Conservation (phyloP, 2,329 filamentous ascomycete species). For the Fusarium duplospermum region DNA sequence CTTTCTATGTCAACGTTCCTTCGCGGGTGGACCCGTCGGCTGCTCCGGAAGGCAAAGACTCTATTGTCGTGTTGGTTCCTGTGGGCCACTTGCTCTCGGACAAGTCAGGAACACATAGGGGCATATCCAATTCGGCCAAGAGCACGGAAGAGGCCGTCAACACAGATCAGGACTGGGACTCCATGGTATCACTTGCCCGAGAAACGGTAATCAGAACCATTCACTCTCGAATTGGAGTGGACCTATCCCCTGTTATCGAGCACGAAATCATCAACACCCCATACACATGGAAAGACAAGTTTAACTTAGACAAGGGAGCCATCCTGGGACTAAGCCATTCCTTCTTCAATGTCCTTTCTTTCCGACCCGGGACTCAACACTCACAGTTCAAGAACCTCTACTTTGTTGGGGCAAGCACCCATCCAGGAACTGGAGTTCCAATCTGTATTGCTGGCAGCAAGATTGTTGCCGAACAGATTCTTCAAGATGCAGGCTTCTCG, state of each 20-base stretch:
- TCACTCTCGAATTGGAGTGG: conserved; percentile 67
- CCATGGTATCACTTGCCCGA: conserved; percentile 69
- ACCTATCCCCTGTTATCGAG: conserved; percentile 60
- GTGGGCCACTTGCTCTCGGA: conserved; percentile 69
- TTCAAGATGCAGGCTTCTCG: conserved; percentile 30
- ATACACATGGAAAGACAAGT: conserved; percentile 70
- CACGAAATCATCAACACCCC: conserved; percentile 77
- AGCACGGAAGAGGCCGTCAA: not conserved
- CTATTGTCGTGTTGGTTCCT: conserved; percentile 77
- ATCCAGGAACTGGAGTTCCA: conserved; percentile 81
- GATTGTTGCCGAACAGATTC: conserved; percentile 62
- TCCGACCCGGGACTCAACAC: conserved; percentile 70
- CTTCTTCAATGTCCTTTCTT: conserved; percentile 79
- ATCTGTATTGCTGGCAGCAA: conserved; percentile 78
- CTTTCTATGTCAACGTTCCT: conserved; percentile 83
- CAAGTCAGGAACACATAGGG: conserved; percentile 24
- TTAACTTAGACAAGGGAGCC: conserved; percentile 80
- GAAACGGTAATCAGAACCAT: conserved; percentile 71
- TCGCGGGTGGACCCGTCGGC: conserved; percentile 75
- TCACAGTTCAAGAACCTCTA: conserved; percentile 65
- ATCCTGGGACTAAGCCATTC: conserved; percentile 78
- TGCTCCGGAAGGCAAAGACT: conserved; percentile 73
- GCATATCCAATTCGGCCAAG: conserved; percentile 16
- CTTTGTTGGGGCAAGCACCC: conserved; percentile 80
- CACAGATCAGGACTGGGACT: conserved; percentile 58